Base-by-base conservation (phyloP, 163 green algal genomes). In the Scenedesmus sp. region DNA sequence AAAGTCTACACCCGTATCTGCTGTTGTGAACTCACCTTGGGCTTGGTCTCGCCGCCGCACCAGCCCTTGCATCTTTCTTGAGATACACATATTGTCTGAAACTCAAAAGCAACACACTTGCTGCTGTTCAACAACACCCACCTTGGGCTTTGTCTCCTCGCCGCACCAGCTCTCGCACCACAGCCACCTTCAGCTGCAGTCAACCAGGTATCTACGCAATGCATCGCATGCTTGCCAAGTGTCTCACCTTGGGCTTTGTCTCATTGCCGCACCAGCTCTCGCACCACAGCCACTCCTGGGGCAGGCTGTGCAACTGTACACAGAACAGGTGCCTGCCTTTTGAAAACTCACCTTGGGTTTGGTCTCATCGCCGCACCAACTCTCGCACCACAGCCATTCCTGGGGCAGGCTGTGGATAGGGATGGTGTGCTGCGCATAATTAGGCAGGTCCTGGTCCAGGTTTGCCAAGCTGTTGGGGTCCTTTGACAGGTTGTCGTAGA, bases 311-410 rank as follows among this genome's bases (percentile, higher is more conserved):
- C 10, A 20, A 18, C 62, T 18, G 10, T 18, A 70, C 62, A 70
- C 10, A 70, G 62, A 16, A 70, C 62, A 70, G 2, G 62, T 20
- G 16, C 10, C 9, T 70, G 4, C 15, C 66, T 5, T 26, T 4
- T 18, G 59, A 8, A 0, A 8, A 0, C 92, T 18, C 67, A 96
- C 94, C 94, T 94, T 92, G n/a, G 77, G 16, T 93, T 99, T 98
- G 3, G 97, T 99, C 12, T 91, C 89, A 73, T 98, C 97, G 34
- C 97, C 97, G 88, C 97, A 99, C 97, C 97, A 99, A 59, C 95
- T 97, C 94, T 99, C 97, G 85, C 97, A 99, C 97, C 97, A 99
- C 57, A 99, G 95, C 98, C 98, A 99, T 94, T 99, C 97, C 94
- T 98, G 96, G 16, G 98, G 98, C 84, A 99, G 95, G 52, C 94